Base-by-base conservation (phyloP, 306 rosid genomes). In the Canavalia ensiformis region DNA sequence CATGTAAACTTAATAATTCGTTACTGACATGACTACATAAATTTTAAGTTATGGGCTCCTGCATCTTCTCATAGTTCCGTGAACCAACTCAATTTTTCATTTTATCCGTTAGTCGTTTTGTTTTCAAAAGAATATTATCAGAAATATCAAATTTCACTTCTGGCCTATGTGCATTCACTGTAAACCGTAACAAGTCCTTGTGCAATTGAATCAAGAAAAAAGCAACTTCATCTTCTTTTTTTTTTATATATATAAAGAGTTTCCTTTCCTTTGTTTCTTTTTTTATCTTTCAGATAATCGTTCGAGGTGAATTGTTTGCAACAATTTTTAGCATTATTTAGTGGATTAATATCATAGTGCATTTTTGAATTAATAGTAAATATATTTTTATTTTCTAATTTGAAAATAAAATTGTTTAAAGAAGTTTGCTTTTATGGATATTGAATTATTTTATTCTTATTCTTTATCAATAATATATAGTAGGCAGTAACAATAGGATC, bases 61-160 rank as follows among this genome's bases (percentile, higher is more conserved):
- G 78, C 52, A 49, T 31, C 79, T 44, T 18, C 74, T 79, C 81
- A 74, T 45, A 44, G 85, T 85, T 77, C 77, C 88, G 85, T 76
- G 85, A 65, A 65, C 62, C 77, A 81, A 85, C 33, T 81, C 45
- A 37, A 52, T 52, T 63, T 9, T 51, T 77, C 63, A 5, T 33
- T 9, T 74, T 35, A 34, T 47, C 44, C 0, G 5, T 31, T 35
- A 54, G 44, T 7, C 45, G 58, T 64, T 1, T 6, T 75, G 63
- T 58, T 74, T 44, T 56, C 4, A 81, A 50, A 68, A 30, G 25
- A 66, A 55, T 45, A 25, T 45, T 41, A 52, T 42, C 35, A n/a
- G 31, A 74, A 55, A 46, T 33, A 46, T 51, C 33, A 60, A 2
- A n/a, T 68, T 69, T 76, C 74, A 77, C 50, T 30, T 60, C 73